phyloP scores from a whole-genome alignment of 2,329 filamentous ascomycete genomes.

The Fusarium aywerte region DNA sequence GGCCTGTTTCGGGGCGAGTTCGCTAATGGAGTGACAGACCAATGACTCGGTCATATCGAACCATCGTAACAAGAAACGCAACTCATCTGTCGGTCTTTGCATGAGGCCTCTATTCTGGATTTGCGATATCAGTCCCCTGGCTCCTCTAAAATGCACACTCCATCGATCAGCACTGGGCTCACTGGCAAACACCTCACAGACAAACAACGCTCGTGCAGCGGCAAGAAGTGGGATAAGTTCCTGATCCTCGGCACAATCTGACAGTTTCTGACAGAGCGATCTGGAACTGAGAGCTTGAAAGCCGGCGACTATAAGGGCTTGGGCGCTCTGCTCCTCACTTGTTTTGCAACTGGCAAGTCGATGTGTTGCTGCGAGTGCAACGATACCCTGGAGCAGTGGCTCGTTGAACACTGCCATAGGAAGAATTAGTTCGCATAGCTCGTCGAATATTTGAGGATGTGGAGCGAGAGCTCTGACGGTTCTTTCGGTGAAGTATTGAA shows the following conservation, averaged over 20 bases:
- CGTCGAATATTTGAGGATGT: slow-evolving; percentile 30
- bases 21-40: slow-evolving; percentile 28
- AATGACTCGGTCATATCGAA: slow-evolving; percentile 37
- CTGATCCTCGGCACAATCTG: slow-evolving; percentile 25
- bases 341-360: slow-evolving; percentile 31
- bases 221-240: slow-evolving; percentile 27
- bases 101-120: slow-evolving; percentile 19
- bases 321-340: slow-evolving; percentile 22
- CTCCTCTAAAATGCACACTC: slow-evolving; percentile 35
- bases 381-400: slow-evolving; percentile 26
- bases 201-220: slow-evolving; percentile 24
- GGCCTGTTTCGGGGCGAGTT: slow-evolving; percentile 25
- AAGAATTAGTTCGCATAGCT: slow-evolving; percentile 30
- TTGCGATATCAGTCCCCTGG: slow-evolving; percentile 24
- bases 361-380: slow-evolving; percentile 33
- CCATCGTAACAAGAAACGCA: slow-evolving; percentile 32
- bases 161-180: slow-evolving; percentile 34
- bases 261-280: slow-evolving; percentile 26
- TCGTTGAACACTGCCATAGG: slow-evolving; percentile 37
- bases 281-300: slow-evolving; percentile 37
- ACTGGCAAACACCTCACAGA: slow-evolving; percentile 35
- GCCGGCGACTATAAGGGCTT: slow-evolving; percentile 25
- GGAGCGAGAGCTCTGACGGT: slow-evolving; percentile 31
- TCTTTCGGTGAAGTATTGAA: slow-evolving; percentile 36
- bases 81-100: slow-evolving; percentile 22